Conservation (phyloP, 2,329 filamentous ascomycete genomes). For the Ascochyta koolunga region DNA sequence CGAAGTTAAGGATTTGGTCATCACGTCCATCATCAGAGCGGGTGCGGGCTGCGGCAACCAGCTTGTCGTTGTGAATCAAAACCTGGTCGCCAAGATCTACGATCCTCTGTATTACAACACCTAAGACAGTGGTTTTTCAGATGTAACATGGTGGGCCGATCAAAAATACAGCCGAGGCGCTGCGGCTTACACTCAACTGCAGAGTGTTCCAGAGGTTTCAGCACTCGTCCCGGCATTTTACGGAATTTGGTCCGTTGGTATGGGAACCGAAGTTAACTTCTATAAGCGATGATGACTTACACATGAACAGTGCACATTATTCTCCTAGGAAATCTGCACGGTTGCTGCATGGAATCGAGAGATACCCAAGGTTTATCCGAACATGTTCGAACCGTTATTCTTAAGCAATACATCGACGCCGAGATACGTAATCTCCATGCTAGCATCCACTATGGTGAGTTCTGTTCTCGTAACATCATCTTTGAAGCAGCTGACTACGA, state of each 20-base stretch:
- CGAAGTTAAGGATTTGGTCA: neutral
- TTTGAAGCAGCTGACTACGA: neutral
- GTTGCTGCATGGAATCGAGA: neutral
- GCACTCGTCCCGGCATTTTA: neutral
- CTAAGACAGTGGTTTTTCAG: neutral
- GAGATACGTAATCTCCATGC: conserved; percentile 1
- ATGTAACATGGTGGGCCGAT: neutral
- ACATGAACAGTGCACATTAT: neutral
- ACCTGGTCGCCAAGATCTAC: neutral
- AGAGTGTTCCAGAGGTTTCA: neutral
- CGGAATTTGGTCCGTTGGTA: neutral
- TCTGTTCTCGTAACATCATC: conserved; percentile 18
- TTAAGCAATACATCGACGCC: neutral
- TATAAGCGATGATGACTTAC: neutral
- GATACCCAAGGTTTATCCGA: neutral
- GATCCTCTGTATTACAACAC: neutral
- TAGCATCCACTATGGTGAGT: conserved; percentile 9
- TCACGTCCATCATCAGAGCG: neutral
- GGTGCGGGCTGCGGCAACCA: neutral
- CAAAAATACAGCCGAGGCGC: neutral
- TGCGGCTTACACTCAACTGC: neutral
- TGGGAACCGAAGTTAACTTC: neutral
- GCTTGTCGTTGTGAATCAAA: neutral
- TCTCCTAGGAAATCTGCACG: neutral
- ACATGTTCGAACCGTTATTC: neutral